Evolutionary conservation across 2,329 filamentous ascomycete species (phyloP), one percentile per base, ranked within the genome.

Genomic region (Diaporthe sp.): DNA sequence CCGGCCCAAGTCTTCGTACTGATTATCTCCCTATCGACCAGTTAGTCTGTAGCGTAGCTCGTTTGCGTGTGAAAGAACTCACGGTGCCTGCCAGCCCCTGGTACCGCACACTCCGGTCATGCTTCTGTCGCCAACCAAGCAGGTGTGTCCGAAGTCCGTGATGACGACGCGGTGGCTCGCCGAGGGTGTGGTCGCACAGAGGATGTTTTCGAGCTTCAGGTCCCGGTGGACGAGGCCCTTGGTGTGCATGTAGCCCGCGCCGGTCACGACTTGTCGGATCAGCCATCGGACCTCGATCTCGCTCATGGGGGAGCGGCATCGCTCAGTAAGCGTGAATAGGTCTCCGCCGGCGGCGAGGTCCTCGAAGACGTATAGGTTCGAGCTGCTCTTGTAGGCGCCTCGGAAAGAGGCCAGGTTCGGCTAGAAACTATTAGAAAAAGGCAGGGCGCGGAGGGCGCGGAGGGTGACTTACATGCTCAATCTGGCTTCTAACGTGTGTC

Each of bases 301-400:
- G 1, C 80, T 78, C 58, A 65, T 25, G 9, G 65, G 51, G 37
- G 88, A 79, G 0, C 53, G 60, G 4, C 80, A 80, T 31, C 84
- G 83, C 60, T 83, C 78, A 13, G 88, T 79, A 25, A 89, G 86
- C 0, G 89, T 90, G 80, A 87, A 88, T 3, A 90, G 80, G 77
- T 91, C 89, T 0, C 89, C 89, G 0, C 90, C 87, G 6, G 87
- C 85, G 0, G 90, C 90, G 49, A 92, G 83, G 70, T 92, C 89
- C 1, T 87, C 89, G 75, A 92, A 91, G 0, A 88, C 87, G 75
- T 89, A 91, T 85, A 91, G 79, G 22, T 84, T 87, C 73, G 87
- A 82, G 4, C 82, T 81, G 6, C 88, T 90, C 57, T 83, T 82
- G 67, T 89, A 88, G 0, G 90, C 88, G 61, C 89, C 87, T 51